Evolutionary conservation across 176 grass and related monocot genomes (phyloP).

Genomic region (Raddia guianensis): DNA sequence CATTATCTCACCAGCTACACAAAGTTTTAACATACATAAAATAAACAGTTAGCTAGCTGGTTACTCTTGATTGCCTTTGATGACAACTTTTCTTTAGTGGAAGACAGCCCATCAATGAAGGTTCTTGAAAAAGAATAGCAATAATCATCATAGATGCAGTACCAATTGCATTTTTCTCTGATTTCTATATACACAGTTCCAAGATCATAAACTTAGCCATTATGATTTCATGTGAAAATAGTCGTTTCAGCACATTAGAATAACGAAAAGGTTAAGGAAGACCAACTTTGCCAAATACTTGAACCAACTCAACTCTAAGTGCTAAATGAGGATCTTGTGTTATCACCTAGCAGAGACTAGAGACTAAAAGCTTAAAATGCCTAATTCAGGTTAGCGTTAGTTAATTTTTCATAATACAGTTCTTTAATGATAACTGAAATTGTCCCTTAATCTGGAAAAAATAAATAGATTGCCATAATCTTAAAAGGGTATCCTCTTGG

Average conservation of each 20-base stretch:
- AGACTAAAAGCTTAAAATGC: constrained; percentile 33
- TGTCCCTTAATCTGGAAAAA: not conserved
- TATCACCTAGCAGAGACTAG: constrained; percentile 38
- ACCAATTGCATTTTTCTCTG: constrained; percentile 15
- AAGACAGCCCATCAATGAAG: constrained; percentile 16
- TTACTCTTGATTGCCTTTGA: not conserved
- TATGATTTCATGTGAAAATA: constrained; percentile 53
- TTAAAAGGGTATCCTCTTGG: constrained; percentile 23
- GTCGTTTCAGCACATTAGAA: constrained; percentile 31
- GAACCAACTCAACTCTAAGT: not conserved
- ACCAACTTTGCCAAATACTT: constrained; percentile 12
- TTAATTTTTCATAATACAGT: constrained; percentile 12
- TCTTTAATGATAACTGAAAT: not conserved
- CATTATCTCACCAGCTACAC: constrained; percentile 26
- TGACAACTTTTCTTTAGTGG: constrained; percentile 11
- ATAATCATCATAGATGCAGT: constrained; percentile 36
- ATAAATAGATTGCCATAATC: not conserved
- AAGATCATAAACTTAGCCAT: constrained; percentile 37
- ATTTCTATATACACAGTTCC: constrained; percentile 17
- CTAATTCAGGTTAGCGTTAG: constrained; percentile 21
- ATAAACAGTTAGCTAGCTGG: constrained; percentile 30
- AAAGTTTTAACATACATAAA: constrained; percentile 14
- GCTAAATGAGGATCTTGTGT: constrained; percentile 24
- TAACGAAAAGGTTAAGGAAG: constrained; percentile 10
- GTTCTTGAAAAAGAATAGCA: constrained; percentile 32